phyloP scores from a whole-genome alignment of 768 basidiomycete genomes.

The Asterophora parasitica region DNA sequence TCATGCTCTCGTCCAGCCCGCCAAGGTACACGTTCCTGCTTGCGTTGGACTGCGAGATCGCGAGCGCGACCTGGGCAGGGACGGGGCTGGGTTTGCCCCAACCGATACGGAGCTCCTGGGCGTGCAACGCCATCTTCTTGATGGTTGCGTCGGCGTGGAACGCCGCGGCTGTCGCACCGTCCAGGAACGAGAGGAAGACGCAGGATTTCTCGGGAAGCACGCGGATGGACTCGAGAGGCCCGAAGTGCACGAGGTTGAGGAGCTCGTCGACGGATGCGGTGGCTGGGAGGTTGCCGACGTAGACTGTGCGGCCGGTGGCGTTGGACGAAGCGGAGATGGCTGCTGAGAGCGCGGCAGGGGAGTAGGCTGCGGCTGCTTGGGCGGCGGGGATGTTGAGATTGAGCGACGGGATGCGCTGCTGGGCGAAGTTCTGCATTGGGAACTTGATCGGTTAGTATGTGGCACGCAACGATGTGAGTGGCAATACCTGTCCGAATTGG shows the following conservation, averaged over 20 bases:
- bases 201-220: constrained; percentile 96
- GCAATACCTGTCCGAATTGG: constrained; percentile 58
- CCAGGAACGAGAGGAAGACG: constrained; percentile 97
- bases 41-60: constrained; percentile 89
- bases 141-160: constrained; percentile 97
- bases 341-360: constrained; percentile 73
- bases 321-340: constrained; percentile 65
- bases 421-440: constrained; percentile 37
- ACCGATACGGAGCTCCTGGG: constrained; percentile 96
- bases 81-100: constrained; percentile 96
- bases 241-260: constrained; percentile 95
- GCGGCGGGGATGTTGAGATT: constrained; percentile 66
- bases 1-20: constrained; percentile 83
- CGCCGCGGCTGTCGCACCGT: constrained; percentile 86
- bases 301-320: constrained; percentile 84
- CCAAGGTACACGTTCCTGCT: constrained; percentile 96
- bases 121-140: constrained; percentile 89
- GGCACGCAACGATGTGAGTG: neutral
- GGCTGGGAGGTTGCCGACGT: constrained; percentile 92
- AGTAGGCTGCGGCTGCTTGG: constrained; percentile 59
- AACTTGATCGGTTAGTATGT: constrained; percentile 15
- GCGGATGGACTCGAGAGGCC: constrained; percentile 91
- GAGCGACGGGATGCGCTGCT: constrained; percentile 62
- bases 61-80: constrained; percentile 77
- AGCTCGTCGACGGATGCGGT: constrained; percentile 97